A percentile compares a stretch with the other conserved stretches of the same genome.
phyloP scores from a whole-genome alignment of 2,329 filamentous ascomycete genomes.

The Onygenales sp. region DNA sequence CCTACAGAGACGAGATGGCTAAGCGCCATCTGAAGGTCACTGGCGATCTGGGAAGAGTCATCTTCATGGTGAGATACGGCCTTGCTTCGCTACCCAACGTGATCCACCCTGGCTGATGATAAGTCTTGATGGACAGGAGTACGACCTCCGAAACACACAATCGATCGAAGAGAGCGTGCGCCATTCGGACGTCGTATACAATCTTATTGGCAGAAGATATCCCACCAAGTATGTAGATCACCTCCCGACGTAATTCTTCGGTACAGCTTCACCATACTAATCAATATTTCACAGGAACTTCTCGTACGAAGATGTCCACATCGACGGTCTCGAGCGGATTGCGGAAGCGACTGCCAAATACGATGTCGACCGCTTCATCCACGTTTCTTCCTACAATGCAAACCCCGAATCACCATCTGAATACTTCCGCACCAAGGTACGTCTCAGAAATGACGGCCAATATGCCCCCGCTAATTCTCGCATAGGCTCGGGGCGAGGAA shows the following conservation, averaged over 20 bases:
- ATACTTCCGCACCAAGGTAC: conserved; percentile 82
- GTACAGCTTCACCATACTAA: not conserved
- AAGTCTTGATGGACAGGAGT: conserved; percentile 54
- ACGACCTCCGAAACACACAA: conserved; percentile 84
- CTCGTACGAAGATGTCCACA: conserved; percentile 79
- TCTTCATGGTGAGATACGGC: conserved; percentile 60
- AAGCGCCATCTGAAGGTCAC: conserved; percentile 94
- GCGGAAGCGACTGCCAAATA: conserved; percentile 94
- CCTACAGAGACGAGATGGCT: conserved; percentile 93
- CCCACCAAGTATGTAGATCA: conserved; percentile 67
- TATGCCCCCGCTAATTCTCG: not conserved
- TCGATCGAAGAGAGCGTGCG: conserved; percentile 95
- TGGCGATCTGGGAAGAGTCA: conserved; percentile 84
- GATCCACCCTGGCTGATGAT: conserved; percentile 15
- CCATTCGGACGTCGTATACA: conserved; percentile 96
- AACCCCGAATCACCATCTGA: conserved; percentile 69
- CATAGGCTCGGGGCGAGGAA: conserved; percentile 65
- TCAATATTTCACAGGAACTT: conserved; percentile 62
- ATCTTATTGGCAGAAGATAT: conserved; percentile 87
- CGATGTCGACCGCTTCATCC: conserved; percentile 92
- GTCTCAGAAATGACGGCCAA: conserved; percentile 10
- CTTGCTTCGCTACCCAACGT: not conserved
- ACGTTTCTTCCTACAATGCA: conserved; percentile 92
- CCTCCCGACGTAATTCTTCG: not conserved
- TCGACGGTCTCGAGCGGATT: conserved; percentile 87